phyloP scores from a whole-genome alignment of 2,329 filamentous ascomycete genomes.

The Fonsecaea monophora region DNA sequence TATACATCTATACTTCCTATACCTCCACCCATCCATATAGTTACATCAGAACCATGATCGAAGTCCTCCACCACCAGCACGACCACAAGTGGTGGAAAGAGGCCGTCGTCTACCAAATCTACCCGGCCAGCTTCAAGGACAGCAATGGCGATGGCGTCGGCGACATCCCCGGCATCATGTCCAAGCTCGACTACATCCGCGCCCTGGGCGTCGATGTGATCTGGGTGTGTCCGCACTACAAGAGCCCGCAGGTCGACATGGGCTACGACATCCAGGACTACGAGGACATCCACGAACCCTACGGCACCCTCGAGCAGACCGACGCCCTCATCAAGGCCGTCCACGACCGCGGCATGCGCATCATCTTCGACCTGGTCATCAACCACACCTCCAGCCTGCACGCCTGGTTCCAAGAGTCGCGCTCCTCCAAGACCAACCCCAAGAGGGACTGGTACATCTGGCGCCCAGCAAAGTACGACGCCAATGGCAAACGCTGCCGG shows the following conservation, averaged over 20 bases:
- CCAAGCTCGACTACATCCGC: constrained; percentile 67
- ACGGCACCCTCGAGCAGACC: constrained; percentile 68
- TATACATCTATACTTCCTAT: too few relatives aligned
- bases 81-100: constrained; percentile 65
- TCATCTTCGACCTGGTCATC: constrained; percentile 75
- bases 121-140: constrained; percentile 65
- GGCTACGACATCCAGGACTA: constrained; percentile 74
- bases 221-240: constrained; percentile 72
- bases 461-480: constrained; percentile 55
- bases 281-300: constrained; percentile 64
- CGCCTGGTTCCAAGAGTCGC: constrained; percentile 70
- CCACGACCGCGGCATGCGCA: constrained; percentile 66
- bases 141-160: constrained; percentile 66
- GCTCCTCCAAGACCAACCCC: constrained; percentile 61
- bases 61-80: constrained; percentile 4
- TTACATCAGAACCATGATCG: neutral
- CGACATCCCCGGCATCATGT: constrained; percentile 68
- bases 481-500: constrained; percentile 64
- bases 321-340: constrained; percentile 63
- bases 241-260: constrained; percentile 71
- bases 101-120: constrained; percentile 66
- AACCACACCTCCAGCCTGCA: constrained; percentile 76
- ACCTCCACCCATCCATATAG: too few relatives aligned
- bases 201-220: constrained; percentile 68
- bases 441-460: constrained; percentile 71